A percentile compares a stretch with the other conserved stretches of the same genome.
Conservation (phyloP, 2,329 filamentous ascomycete species). For the Botryotinia calthae region DNA sequence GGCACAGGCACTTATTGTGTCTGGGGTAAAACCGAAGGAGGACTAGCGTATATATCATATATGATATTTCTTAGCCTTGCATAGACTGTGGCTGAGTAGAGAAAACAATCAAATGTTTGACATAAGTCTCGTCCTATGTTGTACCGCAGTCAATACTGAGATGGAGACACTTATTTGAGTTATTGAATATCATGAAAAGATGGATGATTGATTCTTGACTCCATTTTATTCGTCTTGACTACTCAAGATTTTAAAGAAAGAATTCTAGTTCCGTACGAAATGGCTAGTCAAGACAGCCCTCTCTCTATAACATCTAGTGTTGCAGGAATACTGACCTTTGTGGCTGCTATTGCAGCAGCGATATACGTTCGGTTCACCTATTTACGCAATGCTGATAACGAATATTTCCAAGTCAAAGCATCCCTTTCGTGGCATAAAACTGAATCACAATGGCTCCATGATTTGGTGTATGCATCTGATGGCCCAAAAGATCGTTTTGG, state of each 20-base stretch:
- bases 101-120: background rate
- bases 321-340: slow-evolving; percentile 48
- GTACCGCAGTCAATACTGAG: too few species aligned
- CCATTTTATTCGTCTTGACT: background rate
- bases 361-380: slow-evolving; percentile 47
- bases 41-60: background rate
- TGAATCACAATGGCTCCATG: slow-evolving; percentile 47
- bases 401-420: slow-evolving; percentile 49
- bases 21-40: slow-evolving; percentile 12
- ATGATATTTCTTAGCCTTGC: slow-evolving; percentile 2
- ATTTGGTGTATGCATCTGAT: slow-evolving; percentile 40
- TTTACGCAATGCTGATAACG: slow-evolving; percentile 46
- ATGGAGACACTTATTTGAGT: background rate
- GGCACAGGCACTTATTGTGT: slow-evolving; percentile 1
- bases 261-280: background rate
- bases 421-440: slow-evolving; percentile 51
- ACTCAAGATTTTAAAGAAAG: background rate
- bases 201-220: background rate
- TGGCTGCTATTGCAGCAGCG: slow-evolving; percentile 46
- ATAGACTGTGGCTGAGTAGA: slow-evolving; percentile 4
- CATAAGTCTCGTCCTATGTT: background rate
- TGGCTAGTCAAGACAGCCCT: slow-evolving; percentile 42
- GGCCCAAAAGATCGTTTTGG: slow-evolving; percentile 10
- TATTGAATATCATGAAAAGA: background rate
- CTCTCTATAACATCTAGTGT: slow-evolving; percentile 47